phyloP scores from a whole-genome alignment of 2,329 filamentous ascomycete species.

The Onygena corvina region DNA sequence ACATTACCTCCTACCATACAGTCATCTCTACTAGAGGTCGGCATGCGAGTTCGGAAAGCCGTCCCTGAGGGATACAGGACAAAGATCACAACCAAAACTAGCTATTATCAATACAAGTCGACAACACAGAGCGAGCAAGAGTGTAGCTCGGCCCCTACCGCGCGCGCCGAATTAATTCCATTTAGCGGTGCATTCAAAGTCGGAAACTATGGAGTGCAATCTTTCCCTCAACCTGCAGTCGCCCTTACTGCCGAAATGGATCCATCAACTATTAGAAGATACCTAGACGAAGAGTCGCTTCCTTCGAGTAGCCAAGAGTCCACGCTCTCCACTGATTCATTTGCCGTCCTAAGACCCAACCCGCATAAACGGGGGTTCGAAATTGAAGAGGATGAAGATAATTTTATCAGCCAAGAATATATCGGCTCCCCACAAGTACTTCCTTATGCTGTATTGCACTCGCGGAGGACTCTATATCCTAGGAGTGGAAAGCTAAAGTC shows the following conservation, averaged over 20 bases:
- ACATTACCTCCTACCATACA: conserved; percentile 55
- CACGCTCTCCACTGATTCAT: conserved; percentile 18
- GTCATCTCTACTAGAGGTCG: conserved; percentile 74
- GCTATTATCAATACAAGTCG: background rate
- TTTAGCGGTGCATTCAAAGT: conserved; percentile 72
- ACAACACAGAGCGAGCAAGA: conserved; percentile 7
- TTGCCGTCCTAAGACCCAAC: conserved; percentile 22
- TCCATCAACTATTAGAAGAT: conserved; percentile 22
- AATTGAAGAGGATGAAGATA: conserved; percentile 28
- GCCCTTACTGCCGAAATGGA: conserved; percentile 17
- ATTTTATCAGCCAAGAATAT: conserved; percentile 23
- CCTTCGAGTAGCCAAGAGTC: conserved; percentile 33
- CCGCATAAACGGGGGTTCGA: conserved; percentile 27
- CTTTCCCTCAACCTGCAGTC: conserved; percentile 30
- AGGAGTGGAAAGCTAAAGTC: conserved; percentile 20
- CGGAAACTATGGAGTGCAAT: conserved; percentile 54
- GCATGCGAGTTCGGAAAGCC: conserved; percentile 88
- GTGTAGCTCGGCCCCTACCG: conserved; percentile 17
- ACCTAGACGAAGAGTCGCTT: conserved; percentile 28
- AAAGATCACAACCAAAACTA: conserved; percentile 19
- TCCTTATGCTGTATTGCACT: conserved; percentile 1
- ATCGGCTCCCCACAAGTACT: conserved; percentile 10
- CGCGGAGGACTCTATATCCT: conserved; percentile 26
- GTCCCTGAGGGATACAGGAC: conserved; percentile 93
- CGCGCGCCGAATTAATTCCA: conserved; percentile 54